Evolutionary conservation across 1,284 basidiomycete genomes (phyloP), one percentile per base, ranked within the genome.

Genomic region (Microbotryum scabiosae): DNA sequence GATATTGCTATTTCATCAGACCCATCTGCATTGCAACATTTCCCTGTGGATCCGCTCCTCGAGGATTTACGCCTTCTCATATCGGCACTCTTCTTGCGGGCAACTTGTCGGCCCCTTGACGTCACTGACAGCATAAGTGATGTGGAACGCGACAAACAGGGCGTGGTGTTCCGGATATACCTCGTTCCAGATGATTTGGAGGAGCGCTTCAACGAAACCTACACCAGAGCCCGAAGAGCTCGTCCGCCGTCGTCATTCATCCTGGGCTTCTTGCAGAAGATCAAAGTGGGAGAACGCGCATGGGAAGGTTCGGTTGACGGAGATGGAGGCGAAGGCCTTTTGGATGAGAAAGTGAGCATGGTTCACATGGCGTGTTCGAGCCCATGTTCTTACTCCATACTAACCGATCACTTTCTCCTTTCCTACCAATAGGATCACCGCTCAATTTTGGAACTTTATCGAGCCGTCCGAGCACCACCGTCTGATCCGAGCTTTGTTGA

Each of bases 361-460:
- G 36, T 4, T 12, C 2, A 41, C 36, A 41, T 41, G 30, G 30
- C 36, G 12, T 4, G 16, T 41, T 5, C 36, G 36, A 18, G 16
- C 14, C 25, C 7, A 3, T 4, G 12, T 2, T 9, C 2, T 23
- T 44, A n/a, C 26, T 20, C 10, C 4, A 6, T 10, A 9, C 7
- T 1, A 6, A 7, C 3, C 14, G 20, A 21, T 48, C 23, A 25
- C 25, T 21, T 2, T 0, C 4, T 10, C 7, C 12, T 4, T 23
- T n/a, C 12, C 14, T 21, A n/a, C 21, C 16, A 8, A 5, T 48
- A 66, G 64, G 60, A 61, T 45, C 36, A 21, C 18, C 51, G 63
- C 5, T 67, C 67, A 0, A 51, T 71, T 3, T 64, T 69, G 44
- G 70, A 71, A 41, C 48, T 71, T 10, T 71, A 69, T 43, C 64